phyloP scores from a whole-genome alignment of 129 eudicot genomes.

The Kitagawia praeruptora region DNA sequence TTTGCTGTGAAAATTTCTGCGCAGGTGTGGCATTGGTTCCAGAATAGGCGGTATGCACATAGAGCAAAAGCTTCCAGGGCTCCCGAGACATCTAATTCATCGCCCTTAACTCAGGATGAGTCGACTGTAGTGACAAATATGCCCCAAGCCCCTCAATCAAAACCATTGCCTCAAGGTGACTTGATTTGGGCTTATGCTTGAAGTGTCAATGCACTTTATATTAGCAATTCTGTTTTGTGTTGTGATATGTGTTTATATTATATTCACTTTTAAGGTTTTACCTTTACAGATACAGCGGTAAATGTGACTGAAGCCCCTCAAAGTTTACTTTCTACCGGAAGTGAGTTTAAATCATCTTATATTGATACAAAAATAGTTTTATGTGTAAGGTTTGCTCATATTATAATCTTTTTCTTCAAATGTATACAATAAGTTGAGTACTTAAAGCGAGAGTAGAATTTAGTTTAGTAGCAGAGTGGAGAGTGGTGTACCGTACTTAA shows the following conservation, averaged over 20 bases:
- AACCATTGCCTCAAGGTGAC: slow-evolving; percentile 35
- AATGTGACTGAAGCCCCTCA: slow-evolving; percentile 46
- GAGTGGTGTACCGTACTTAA: no score
- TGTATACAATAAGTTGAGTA: no score
- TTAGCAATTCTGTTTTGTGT: slow-evolving; percentile 8
- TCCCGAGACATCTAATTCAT: slow-evolving; percentile 33
- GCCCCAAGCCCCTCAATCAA: slow-evolving; percentile 53
- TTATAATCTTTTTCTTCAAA: no score
- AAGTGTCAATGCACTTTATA: neutral
- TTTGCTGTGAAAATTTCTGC: neutral
- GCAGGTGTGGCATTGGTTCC: slow-evolving; percentile 96
- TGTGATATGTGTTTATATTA: neutral
- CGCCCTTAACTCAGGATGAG: slow-evolving; percentile 43
- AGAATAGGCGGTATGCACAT: slow-evolving; percentile 86
- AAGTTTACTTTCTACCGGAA: slow-evolving; percentile 38
- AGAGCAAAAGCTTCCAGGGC: slow-evolving; percentile 66
- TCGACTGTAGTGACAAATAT: slow-evolving; percentile 29
- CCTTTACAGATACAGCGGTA: slow-evolving; percentile 23
- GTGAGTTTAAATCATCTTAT: slow-evolving; percentile 13
- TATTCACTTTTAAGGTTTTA: slow-evolving; percentile 12
- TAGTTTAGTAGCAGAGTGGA: no score
- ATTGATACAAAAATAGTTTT: no score
- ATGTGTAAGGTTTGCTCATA: no score
- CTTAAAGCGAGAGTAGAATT: no score
- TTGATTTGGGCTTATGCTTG: slow-evolving; percentile 7